Percentiles rank a stretch among this genome's conserved stretches.
phyloP scores from a whole-genome alignment of 345 rosid genomes.

The Turnera subulata region DNA sequence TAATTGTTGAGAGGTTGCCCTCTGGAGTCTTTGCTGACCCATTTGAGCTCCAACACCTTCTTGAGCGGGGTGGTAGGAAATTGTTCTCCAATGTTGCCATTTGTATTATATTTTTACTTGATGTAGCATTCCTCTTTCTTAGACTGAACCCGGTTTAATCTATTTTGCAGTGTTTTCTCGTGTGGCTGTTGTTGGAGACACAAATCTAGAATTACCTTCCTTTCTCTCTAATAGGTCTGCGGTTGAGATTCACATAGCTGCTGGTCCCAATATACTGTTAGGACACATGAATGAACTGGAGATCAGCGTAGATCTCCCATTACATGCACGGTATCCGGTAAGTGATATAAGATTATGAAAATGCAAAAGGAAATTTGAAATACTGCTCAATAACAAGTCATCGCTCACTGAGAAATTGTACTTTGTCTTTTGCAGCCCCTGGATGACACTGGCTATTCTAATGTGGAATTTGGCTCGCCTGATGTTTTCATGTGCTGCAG shows the following conservation, averaged over 20 bases:
- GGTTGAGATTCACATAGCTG: slow-evolving; percentile 70
- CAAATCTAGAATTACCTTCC: slow-evolving; percentile 78
- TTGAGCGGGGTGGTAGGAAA: slow-evolving; percentile 42
- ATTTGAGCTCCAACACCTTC: slow-evolving; percentile 77
- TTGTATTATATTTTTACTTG: background rate
- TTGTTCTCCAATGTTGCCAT: background rate
- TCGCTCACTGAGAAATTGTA: no score
- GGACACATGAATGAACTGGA: slow-evolving; percentile 33
- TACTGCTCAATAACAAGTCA: background rate
- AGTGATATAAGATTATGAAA: slow-evolving; percentile 11
- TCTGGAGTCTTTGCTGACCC: slow-evolving; percentile 86
- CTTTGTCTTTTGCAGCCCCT: slow-evolving; percentile 37
- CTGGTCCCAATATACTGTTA: slow-evolving; percentile 21
- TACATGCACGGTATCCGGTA: slow-evolving; percentile 85
- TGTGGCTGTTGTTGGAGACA: slow-evolving; percentile 76
- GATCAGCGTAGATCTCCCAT: slow-evolving; percentile 53
- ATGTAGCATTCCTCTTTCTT: background rate
- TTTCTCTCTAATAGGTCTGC: slow-evolving; percentile 59
- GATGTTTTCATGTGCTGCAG: slow-evolving; percentile 49
- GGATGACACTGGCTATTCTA: slow-evolving; percentile 59
- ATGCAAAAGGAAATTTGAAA: background rate
- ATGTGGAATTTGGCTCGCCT: slow-evolving; percentile 55
- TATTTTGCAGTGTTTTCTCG: slow-evolving; percentile 44
- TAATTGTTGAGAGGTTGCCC: slow-evolving; percentile 68
- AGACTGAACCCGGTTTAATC: background rate